Evolutionary conservation across 768 basidiomycete genomes (phyloP).

Genomic region (Termitomyces sp.): DNA sequence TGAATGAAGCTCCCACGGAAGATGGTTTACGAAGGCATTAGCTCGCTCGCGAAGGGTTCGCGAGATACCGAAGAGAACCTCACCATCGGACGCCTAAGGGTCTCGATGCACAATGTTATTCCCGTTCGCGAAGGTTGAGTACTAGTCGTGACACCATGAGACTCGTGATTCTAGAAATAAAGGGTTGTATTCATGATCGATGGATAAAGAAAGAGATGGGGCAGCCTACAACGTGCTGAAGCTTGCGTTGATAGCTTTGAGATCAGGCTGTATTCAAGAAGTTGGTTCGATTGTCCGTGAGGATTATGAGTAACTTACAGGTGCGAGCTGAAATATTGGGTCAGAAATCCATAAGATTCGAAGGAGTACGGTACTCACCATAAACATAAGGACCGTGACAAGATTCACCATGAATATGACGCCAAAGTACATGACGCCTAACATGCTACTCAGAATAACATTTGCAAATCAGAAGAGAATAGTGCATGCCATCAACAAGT

Average conservation of each 20-base stretch:
- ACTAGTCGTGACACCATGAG: constrained; percentile 32
- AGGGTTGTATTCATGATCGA: not conserved
- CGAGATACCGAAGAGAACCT: no score
- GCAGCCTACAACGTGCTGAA: constrained; percentile 28
- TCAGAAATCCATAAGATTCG: no score
- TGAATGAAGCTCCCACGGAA: not conserved
- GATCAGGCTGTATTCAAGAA: constrained; percentile 17
- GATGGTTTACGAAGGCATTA: no score
- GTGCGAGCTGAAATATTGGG: not conserved
- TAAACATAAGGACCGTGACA: constrained; percentile 24
- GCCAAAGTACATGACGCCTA: constrained; percentile 18
- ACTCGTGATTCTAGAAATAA: constrained; percentile 22
- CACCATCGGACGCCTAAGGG: no score
- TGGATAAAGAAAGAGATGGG: not conserved
- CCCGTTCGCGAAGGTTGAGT: constrained; percentile 22
- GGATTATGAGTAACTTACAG: not conserved
- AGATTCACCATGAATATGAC: constrained; percentile 28
- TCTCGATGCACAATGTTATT: no score
- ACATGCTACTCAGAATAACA: not conserved
- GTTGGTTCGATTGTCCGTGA: not conserved
- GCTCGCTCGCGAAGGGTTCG: no score
- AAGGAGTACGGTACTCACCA: constrained; percentile 18
- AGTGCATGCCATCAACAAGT: not conserved
- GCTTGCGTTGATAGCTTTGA: constrained; percentile 32
- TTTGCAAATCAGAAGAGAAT: not conserved